These are phyloP conservation scores for Ogataea corticis DNA, from an alignment of 805 yeast species.

Conservation along the genomic window DNA sequence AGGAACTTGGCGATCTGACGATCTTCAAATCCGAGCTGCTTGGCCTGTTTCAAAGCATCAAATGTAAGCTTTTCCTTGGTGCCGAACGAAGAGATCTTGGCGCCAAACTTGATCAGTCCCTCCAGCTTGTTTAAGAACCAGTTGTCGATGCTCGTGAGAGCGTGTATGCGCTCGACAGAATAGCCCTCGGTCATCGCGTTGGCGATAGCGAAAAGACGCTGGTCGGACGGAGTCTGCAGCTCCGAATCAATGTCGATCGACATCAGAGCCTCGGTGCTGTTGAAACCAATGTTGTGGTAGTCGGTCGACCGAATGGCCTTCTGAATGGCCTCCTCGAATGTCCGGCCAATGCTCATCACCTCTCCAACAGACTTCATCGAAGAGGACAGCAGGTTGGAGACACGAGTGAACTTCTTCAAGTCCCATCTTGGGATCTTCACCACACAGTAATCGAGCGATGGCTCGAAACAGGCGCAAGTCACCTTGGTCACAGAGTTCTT, in stretches of 20 bases:
- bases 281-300: slow-evolving; percentile 93
- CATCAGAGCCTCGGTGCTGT: slow-evolving; percentile 79
- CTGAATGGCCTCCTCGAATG: slow-evolving; percentile 96
- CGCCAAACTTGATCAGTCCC: slow-evolving; percentile 71
- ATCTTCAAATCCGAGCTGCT: slow-evolving; percentile 96
- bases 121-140: slow-evolving; percentile 93
- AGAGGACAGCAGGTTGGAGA: slow-evolving; percentile 81
- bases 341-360: slow-evolving; percentile 97
- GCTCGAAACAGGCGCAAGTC: slow-evolving; percentile 96
- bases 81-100: slow-evolving; percentile 57
- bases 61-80: slow-evolving; percentile 63
- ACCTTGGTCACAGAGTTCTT: slow-evolving; percentile 90
- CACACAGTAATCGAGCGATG: slow-evolving; percentile 94
- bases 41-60: slow-evolving; percentile 73
- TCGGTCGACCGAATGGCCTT: slow-evolving; percentile 97
- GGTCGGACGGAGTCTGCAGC: slow-evolving; percentile 96
- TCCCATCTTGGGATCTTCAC: slow-evolving; percentile 99
- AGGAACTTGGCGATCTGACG: slow-evolving; percentile 90
- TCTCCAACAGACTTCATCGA: slow-evolving; percentile 99
- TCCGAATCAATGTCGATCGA: slow-evolving; percentile 90
- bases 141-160: slow-evolving; percentile 86
- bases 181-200: slow-evolving; percentile 89
- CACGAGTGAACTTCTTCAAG: slow-evolving; percentile 91
- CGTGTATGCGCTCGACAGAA: slow-evolving; percentile 89
- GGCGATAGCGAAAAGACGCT: slow-evolving; percentile 93